Conservation (phyloP, 257 asterid genomes). For the Solanum lycopersicoides region DNA sequence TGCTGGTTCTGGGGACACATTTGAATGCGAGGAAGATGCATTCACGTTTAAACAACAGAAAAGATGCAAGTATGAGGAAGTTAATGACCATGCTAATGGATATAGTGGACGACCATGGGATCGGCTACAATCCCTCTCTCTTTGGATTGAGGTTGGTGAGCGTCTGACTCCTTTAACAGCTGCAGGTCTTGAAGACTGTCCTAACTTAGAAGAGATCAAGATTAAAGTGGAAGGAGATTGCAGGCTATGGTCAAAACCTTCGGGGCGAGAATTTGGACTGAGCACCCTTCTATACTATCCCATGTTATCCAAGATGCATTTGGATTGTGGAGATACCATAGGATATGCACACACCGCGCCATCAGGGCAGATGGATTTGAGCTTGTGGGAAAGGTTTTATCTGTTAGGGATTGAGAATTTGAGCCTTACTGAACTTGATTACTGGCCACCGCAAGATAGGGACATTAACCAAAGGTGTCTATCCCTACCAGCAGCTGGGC, state of each 20-base stretch:
- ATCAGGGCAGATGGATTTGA: conserved; percentile 85
- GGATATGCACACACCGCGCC: conserved; percentile 93
- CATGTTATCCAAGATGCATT: conserved; percentile 49
- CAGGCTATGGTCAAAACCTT: conserved; percentile 46
- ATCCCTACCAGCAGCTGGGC: conserved; percentile 76
- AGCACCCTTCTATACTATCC: conserved; percentile 44
- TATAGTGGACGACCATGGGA: conserved; percentile 47
- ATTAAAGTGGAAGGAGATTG: conserved; percentile 93
- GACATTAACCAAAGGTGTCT: conserved; percentile 81
- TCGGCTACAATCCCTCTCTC: conserved; percentile 44
- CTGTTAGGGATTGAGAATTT: conserved; percentile 42
- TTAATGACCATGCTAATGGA: conserved; percentile 17
- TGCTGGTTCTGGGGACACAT: not conserved
- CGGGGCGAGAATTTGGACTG: conserved; percentile 49
- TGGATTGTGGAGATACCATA: conserved; percentile 75
- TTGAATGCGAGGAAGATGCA: conserved; percentile 7
- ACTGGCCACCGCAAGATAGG: conserved; percentile 92
- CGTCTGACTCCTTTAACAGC: conserved; percentile 49
- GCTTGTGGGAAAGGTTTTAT: conserved; percentile 82
- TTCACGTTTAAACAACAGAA: conserved; percentile 11
- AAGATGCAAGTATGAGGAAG: conserved; percentile 28
- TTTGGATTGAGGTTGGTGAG: conserved; percentile 82
- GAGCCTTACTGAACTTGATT: conserved; percentile 58
- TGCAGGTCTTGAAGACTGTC: conserved; percentile 67
- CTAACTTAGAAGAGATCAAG: conserved; percentile 66